Conservation (phyloP, 805 yeast species). For the Candida maesae region DNA sequence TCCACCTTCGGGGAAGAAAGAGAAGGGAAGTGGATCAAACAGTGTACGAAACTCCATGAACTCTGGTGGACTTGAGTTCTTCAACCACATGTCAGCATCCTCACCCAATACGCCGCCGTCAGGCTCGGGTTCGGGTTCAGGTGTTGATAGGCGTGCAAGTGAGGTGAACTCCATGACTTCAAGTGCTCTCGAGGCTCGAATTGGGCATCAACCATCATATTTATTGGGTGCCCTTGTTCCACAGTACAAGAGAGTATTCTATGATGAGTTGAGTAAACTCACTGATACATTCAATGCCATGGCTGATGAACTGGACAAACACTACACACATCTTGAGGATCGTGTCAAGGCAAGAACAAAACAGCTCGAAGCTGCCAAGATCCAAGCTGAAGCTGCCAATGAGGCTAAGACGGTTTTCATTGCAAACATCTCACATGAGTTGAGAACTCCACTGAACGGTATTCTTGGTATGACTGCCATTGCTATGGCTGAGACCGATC, state of each 20-base stretch:
- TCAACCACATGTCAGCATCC: slow-evolving; percentile 9
- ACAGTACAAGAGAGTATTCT: slow-evolving; percentile 46
- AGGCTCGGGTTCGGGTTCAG: too few species aligned
- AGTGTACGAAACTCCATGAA: slow-evolving; percentile 6
- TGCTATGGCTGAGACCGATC: slow-evolving; percentile 82
- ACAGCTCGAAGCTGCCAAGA: slow-evolving; percentile 83
- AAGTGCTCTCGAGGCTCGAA: neutral
- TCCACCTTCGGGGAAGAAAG: slow-evolving; percentile 7
- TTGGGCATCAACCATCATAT: slow-evolving; percentile 28
- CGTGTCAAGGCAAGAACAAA: slow-evolving; percentile 82
- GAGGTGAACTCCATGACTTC: slow-evolving; percentile 19
- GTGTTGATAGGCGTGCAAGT: neutral
- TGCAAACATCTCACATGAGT: slow-evolving; percentile 90
- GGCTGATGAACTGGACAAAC: slow-evolving; percentile 84
- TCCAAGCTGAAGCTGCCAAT: slow-evolving; percentile 90
- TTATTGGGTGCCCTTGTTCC: slow-evolving; percentile 41
- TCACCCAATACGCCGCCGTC: neutral
- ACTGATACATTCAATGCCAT: slow-evolving; percentile 87
- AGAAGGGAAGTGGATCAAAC: slow-evolving; percentile 10
- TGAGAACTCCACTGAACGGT: slow-evolving; percentile 94
- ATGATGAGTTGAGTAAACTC: slow-evolving; percentile 84
- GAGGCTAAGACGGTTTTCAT: slow-evolving; percentile 94
- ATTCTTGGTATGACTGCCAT: slow-evolving; percentile 94
- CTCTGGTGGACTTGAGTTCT: slow-evolving; percentile 3
- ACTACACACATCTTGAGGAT: slow-evolving; percentile 81